Conservation (phyloP, 2,329 filamentous ascomycete genomes). For the Microthyrium microscopicum region DNA sequence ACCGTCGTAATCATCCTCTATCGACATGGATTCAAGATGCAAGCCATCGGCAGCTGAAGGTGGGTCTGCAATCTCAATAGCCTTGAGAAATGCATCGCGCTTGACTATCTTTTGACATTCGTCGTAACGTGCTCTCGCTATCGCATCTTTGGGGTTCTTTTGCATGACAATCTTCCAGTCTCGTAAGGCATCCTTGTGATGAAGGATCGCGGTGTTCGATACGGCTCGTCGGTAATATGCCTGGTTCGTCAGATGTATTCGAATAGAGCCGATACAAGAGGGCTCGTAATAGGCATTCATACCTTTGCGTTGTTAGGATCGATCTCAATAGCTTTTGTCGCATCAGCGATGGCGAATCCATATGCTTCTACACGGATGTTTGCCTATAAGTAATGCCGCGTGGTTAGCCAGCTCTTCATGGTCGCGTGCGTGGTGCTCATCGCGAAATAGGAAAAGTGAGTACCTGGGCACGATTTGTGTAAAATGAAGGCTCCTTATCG, state of each 20-base stretch:
- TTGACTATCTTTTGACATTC: conserved; percentile 94
- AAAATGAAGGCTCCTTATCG: conserved; percentile 74
- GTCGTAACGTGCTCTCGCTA: conserved; percentile 75
- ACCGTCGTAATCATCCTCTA: conserved; percentile 78
- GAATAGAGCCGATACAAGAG: not conserved
- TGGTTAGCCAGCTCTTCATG: conserved; percentile 5
- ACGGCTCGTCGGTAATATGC: conserved; percentile 90
- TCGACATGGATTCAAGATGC: conserved; percentile 67
- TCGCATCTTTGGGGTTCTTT: conserved; percentile 74
- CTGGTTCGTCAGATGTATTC: conserved; percentile 33
- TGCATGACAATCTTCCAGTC: conserved; percentile 87
- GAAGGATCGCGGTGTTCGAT: conserved; percentile 79
- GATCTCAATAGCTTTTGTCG: conserved; percentile 77
- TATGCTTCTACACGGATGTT: conserved; percentile 93
- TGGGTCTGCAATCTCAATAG: conserved; percentile 84
- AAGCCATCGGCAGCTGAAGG: conserved; percentile 84
- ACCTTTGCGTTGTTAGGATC: conserved; percentile 84
- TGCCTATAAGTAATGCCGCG: conserved; percentile 36
- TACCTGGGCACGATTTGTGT: conserved; percentile 88
- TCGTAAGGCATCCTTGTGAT: conserved; percentile 70
- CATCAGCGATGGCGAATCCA: conserved; percentile 81
- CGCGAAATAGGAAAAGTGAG: conserved; percentile 20
- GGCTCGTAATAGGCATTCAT: conserved; percentile 7
- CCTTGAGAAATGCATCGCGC: conserved; percentile 79
- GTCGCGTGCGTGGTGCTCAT: conserved; percentile 12